These are phyloP conservation scores for Chaetomium strumarium DNA, from an alignment of 2,329 filamentous ascomycete genomes.

Conservation along the genomic window DNA sequence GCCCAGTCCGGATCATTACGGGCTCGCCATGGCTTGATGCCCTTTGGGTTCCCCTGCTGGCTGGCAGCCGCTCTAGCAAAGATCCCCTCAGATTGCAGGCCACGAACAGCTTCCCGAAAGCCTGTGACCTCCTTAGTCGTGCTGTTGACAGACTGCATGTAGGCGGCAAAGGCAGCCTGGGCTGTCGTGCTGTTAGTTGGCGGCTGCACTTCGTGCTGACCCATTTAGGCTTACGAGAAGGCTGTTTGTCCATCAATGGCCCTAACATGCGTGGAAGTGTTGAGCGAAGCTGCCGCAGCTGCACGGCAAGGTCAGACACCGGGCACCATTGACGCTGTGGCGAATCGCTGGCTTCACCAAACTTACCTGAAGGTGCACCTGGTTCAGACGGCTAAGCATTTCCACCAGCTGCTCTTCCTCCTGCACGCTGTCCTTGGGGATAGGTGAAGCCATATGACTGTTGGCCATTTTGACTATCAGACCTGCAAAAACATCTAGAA, in stretches of 20 bases:
- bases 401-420: constrained; percentile 46
- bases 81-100: constrained; percentile 43
- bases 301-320: constrained; percentile 18
- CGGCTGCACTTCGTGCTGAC: background rate
- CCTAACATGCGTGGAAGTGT: constrained; percentile 47
- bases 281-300: constrained; percentile 44
- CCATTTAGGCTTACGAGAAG: constrained; percentile 41
- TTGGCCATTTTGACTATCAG: constrained; percentile 16
- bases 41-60: constrained; percentile 47
- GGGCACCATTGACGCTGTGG: background rate
- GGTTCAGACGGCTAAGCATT: constrained; percentile 45
- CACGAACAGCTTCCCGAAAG: constrained; percentile 42
- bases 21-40: constrained; percentile 54
- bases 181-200: constrained; percentile 36
- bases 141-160: constrained; percentile 42
- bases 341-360: constrained; percentile 1
- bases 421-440: constrained; percentile 28
- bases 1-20: constrained; percentile 57
- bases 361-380: constrained; percentile 49
- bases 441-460: background rate
- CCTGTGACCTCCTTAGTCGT: constrained; percentile 47
- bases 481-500: background rate
- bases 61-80: constrained; percentile 50
- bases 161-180: constrained; percentile 41
- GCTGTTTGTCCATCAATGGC: constrained; percentile 44